Conservation (phyloP, 2,329 filamentous ascomycete species). For the Beauveria scarabaeidicola region DNA sequence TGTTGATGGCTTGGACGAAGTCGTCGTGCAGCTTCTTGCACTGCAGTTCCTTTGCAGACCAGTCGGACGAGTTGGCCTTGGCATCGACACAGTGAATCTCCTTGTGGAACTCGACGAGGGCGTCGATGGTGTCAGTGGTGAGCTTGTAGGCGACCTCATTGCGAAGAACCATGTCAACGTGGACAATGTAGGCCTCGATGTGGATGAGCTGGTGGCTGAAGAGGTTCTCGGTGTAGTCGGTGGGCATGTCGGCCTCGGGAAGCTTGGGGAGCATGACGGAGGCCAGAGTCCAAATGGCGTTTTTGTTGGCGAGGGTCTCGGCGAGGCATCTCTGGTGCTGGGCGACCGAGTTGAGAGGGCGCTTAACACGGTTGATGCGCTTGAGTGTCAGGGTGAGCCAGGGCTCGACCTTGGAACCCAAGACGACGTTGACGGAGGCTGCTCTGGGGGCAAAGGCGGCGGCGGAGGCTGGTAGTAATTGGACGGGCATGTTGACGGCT, state of each 20-base stretch:
- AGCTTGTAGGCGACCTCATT: slow-evolving; percentile 98
- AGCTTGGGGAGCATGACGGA: slow-evolving; percentile 89
- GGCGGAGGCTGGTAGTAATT: slow-evolving; percentile 89
- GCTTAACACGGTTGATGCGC: slow-evolving; percentile 93
- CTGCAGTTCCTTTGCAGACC: slow-evolving; percentile 93
- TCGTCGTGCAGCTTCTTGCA: slow-evolving; percentile 96
- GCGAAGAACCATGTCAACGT: slow-evolving; percentile 96
- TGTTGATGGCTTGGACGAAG: slow-evolving; percentile 94
- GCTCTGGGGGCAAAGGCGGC: slow-evolving; percentile 88
- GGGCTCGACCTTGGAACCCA: slow-evolving; percentile 84
- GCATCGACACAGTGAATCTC: slow-evolving; percentile 88
- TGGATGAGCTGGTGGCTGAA: slow-evolving; percentile 92
- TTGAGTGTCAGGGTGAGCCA: slow-evolving; percentile 97
- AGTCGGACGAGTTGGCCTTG: slow-evolving; percentile 82
- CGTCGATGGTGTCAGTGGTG: slow-evolving; percentile 86
- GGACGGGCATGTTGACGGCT: slow-evolving; percentile 66
- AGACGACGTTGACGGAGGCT: slow-evolving; percentile 87
- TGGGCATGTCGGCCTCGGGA: slow-evolving; percentile 74
- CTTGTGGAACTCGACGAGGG: slow-evolving; percentile 91
- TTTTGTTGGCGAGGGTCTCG: slow-evolving; percentile 80
- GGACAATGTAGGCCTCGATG: slow-evolving; percentile 94
- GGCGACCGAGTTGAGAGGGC: slow-evolving; percentile 90
- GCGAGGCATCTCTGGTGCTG: slow-evolving; percentile 95
- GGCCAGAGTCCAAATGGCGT: slow-evolving; percentile 90
- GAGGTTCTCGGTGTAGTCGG: slow-evolving; percentile 77